Percentiles rank a stretch among this genome's conserved stretches.
Evolutionary conservation across 441 rosid species (phyloP).

Genomic region (Adansonia madagascariensis): DNA sequence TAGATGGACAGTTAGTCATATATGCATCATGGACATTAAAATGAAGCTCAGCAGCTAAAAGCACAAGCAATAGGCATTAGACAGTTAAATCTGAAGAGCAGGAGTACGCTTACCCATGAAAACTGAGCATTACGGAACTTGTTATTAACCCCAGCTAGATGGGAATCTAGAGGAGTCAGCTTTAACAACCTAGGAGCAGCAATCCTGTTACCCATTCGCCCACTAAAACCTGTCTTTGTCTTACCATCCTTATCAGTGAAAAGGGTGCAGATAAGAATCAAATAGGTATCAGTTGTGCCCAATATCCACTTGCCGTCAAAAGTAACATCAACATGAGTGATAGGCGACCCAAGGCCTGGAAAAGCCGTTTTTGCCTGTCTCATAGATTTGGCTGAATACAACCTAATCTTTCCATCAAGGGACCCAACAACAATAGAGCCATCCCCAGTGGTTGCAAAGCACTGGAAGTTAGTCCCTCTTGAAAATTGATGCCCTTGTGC

Average conservation of each 20-base stretch:
- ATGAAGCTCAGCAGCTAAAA: background rate
- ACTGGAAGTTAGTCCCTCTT: constrained; percentile 92
- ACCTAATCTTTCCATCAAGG: constrained; percentile 86
- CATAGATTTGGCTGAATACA: constrained; percentile 84
- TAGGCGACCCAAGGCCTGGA: constrained; percentile 96
- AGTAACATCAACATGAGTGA: constrained; percentile 40
- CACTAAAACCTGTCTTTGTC: constrained; percentile 81
- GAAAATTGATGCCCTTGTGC: constrained; percentile 93
- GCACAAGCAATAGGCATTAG: background rate
- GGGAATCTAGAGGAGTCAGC: constrained; percentile 85
- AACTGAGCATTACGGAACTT: constrained; percentile 90
- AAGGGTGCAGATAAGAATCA: constrained; percentile 37
- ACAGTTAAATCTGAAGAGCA: constrained; percentile 7
- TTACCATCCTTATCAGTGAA: constrained; percentile 83
- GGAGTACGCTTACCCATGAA: constrained; percentile 71
- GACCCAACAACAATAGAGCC: constrained; percentile 98
- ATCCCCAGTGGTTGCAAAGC: constrained; percentile 94
- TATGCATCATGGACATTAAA: background rate
- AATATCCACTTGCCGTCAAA: constrained; percentile 94
- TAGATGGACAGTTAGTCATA: background rate
- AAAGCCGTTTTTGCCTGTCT: constrained; percentile 95
- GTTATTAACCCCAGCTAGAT: constrained; percentile 78
- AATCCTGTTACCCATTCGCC: constrained; percentile 94
- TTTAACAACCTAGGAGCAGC: constrained; percentile 92
- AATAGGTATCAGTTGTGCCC: constrained; percentile 88